Percentiles rank a stretch among this genome's conserved stretches.
Evolutionary conservation across 257 asterid genomes (phyloP).

Genomic region (Verbena officinalis): DNA sequence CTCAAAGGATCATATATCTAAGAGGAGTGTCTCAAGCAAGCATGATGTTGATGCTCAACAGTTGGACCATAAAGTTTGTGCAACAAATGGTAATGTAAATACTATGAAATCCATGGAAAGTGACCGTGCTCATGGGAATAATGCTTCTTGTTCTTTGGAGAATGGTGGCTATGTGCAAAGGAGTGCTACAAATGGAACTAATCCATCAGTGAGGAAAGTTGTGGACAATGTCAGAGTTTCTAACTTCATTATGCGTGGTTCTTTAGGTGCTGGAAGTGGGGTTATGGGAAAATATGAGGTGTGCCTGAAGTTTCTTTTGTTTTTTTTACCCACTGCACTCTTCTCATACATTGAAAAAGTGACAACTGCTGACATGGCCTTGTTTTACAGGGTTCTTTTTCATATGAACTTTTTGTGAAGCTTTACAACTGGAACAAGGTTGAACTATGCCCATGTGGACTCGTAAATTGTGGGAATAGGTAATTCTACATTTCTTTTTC

Average conservation of each 20-base stretch:
- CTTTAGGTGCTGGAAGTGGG: constrained; percentile 45
- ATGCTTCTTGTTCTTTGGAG: constrained; percentile 39
- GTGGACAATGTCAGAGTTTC: constrained; percentile 55
- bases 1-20: constrained; percentile 6
- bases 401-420: constrained; percentile 75
- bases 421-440: constrained; percentile 69
- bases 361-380: constrained; percentile 30
- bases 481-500: constrained; percentile 31
- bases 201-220: constrained; percentile 45
- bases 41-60: constrained; percentile 34
- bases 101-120: constrained; percentile 35
- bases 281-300: constrained; percentile 48
- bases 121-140: constrained; percentile 30
- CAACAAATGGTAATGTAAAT: constrained; percentile 29
- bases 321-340: constrained; percentile 4
- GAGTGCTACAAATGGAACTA: constrained; percentile 36
- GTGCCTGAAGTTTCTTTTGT: constrained; percentile 22
- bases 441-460: constrained; percentile 72
- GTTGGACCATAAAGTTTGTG: constrained; percentile 30
- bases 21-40: constrained; percentile 26
- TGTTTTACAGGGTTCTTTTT: constrained; percentile 65
- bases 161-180: constrained; percentile 27
- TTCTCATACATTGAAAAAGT: constrained; percentile 9
- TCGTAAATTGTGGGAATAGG: constrained; percentile 90
- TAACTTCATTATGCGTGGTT: constrained; percentile 30